Base-by-base conservation (phyloP, 2,329 filamentous ascomycete genomes). In the Aureobasidium leucospermi region DNA sequence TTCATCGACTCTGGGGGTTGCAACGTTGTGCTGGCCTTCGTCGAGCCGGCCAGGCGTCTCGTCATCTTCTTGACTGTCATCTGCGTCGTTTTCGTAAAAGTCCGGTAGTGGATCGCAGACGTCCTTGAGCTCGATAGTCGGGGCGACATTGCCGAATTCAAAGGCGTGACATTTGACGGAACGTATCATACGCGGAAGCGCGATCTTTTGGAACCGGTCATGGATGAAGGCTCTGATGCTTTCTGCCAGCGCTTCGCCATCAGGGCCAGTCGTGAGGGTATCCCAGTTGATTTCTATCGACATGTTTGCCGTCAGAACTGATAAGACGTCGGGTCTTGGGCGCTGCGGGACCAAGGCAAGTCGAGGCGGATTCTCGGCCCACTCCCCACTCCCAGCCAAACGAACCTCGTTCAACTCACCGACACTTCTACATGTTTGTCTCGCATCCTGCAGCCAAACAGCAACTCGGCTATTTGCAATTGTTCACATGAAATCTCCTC, bases 281-380 rank as follows among this genome's bases (percentile, higher is more conserved):
- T 94, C 87, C 94, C 94, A 99, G 75, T 96, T 91, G 72, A 99
- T 87, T 71, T 97, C 92, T 78, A 99, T 93, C 67, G 94, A 97
- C 94, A 99, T 99, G 62, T 56, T 57, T 58, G 52, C 53, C 46
- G 58, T 49, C 42, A 32, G 39, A 38, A 43, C 19, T 60, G 57
- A 46, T 39, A 42, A 51, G 36, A 49, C 36, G 28, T 36, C 46
- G 38, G 38, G 11, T 11, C 43, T 38, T 51, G 36, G 43, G 45
- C 46, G 39, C 39, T 46, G 45, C 13, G 16, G 36, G 23, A 39
- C 41, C 7, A 29, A 16, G 42, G 59, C 41, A 60, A 56, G 32
- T 55, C 59, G 48, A 60, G 45, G 43, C 59, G 59, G 36, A 60
- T 46, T 48, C 28, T 49, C 59, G 51, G 38, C 34, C 28, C 16